Conservation (phyloP, 1,284 basidiomycete genomes). For the Salmacisia buchloeana region DNA sequence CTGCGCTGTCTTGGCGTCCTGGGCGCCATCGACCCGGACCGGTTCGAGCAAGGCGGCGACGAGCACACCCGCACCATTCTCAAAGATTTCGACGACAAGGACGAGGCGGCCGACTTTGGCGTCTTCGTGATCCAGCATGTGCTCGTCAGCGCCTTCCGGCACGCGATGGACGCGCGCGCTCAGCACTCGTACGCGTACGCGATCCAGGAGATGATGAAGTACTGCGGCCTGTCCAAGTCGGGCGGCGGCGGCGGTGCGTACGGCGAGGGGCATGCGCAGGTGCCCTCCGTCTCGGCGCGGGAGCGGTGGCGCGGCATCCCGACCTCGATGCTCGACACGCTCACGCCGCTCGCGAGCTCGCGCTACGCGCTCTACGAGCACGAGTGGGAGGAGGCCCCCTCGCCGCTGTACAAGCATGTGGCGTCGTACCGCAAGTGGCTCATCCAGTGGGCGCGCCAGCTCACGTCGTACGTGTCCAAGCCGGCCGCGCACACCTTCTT, state of each 20-base stretch:
- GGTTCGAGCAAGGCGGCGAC: conserved; percentile 62
- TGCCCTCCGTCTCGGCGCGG: conserved; percentile 60
- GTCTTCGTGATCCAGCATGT: conserved; percentile 79
- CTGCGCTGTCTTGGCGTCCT: conserved; percentile 90
- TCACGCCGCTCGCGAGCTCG: conserved; percentile 65
- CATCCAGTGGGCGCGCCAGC: conserved; percentile 76
- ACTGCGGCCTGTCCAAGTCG: conserved; percentile 74
- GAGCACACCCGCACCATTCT: conserved; percentile 69
- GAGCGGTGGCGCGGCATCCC: conserved; percentile 68
- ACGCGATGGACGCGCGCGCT: conserved; percentile 87
- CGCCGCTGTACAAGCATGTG: conserved; percentile 63
- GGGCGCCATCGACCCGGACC: conserved; percentile 92
- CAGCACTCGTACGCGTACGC: conserved; percentile 83
- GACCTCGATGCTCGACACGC: conserved; percentile 77
- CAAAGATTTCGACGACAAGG: conserved; percentile 74
- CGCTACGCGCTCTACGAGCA: conserved; percentile 38
- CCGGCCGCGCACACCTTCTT: conserved; percentile 62
- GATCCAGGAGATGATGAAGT: conserved; percentile 84
- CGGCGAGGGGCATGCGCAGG: conserved; percentile 41
- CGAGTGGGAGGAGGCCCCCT: conserved; percentile 16
- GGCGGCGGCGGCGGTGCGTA: too few species aligned
- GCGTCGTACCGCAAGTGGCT: conserved; percentile 93
- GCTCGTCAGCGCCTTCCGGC: conserved; percentile 84
- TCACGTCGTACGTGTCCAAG: conserved; percentile 57
- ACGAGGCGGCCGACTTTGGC: conserved; percentile 74